A percentile compares a stretch with the other conserved stretches of the same genome.
Conservation (phyloP, 148 eudicot species). For the Rhododendron williamsianum region DNA sequence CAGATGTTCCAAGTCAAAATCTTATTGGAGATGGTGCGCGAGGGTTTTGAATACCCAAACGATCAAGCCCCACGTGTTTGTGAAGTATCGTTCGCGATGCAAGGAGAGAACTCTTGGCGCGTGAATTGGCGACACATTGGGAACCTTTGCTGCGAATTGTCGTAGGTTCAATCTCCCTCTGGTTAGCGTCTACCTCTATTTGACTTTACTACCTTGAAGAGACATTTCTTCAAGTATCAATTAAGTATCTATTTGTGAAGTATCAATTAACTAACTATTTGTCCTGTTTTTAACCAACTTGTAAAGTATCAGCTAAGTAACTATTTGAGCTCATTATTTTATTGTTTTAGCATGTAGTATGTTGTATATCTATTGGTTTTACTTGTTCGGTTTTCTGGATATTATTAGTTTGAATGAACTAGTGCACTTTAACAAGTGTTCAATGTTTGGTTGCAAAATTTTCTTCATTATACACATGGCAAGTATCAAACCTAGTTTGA, state of each 20-base stretch:
- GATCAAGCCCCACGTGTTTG: no score
- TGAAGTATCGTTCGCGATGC: no score
- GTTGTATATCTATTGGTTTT: neutral
- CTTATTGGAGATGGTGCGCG: no score
- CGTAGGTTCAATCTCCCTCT: no score
- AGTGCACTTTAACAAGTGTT: no score
- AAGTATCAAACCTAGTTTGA: neutral
- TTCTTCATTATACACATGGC: no score
- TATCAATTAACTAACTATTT: neutral
- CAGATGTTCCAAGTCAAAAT: conserved; percentile 13
- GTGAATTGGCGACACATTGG: no score
- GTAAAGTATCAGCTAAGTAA: neutral
- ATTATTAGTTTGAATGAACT: no score
- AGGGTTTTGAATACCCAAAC: no score
- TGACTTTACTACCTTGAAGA: neutral
- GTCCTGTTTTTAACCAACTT: neutral
- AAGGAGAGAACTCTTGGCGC: no score
- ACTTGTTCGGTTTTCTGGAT: neutral
- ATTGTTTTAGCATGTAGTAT: neutral
- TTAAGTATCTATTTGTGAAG: conserved; percentile 18
- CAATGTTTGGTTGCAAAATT: no score
- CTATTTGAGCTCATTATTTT: neutral
- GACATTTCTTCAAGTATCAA: neutral
- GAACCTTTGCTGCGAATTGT: conserved; percentile 35
- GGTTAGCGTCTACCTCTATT: no score